phyloP scores from a whole-genome alignment of 805 yeast species.

The Schwanniomyces vanrijiae region DNA sequence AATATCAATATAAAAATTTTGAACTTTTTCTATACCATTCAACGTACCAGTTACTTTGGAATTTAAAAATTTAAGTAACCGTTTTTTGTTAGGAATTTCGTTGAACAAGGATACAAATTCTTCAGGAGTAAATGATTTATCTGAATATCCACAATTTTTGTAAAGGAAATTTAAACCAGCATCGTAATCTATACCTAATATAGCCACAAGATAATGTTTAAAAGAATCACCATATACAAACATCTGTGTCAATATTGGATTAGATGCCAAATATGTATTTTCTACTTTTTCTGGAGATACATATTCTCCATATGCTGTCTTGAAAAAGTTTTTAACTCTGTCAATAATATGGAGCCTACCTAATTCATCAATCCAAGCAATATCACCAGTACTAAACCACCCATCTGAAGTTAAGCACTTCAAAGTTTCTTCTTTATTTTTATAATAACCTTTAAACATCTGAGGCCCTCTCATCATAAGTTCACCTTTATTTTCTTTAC shows the following conservation, averaged over 20 bases:
- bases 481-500: conserved; percentile 35
- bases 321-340: conserved; percentile 78
- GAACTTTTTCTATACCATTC: conserved; percentile 31
- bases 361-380: conserved; percentile 49
- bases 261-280: conserved; percentile 54
- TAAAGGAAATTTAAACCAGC: conserved; percentile 16
- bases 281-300: conserved; percentile 78
- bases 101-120: conserved; percentile 14
- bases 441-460: conserved; percentile 55
- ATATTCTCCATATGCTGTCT: conserved; percentile 54
- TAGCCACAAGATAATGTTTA: conserved; percentile 55
- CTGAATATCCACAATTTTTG: conserved; percentile 12
- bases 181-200: conserved; percentile 59
- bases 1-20: conserved; percentile 24
- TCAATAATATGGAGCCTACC: conserved; percentile 67
- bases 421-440: conserved; percentile 54
- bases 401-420: conserved; percentile 55
- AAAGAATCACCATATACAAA: conserved; percentile 66
- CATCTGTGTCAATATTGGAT: conserved; percentile 51
- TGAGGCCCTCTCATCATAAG: conserved; percentile 65
- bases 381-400: conserved; percentile 65
- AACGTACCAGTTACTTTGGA: conserved; percentile 16
- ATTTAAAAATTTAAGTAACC: conserved; percentile 24
- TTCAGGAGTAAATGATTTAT: conserved; percentile 7
- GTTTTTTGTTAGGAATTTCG: conserved; percentile 14